Base-by-base conservation (phyloP, 805 yeast species). In the Saccharomycopsis capsularis region DNA sequence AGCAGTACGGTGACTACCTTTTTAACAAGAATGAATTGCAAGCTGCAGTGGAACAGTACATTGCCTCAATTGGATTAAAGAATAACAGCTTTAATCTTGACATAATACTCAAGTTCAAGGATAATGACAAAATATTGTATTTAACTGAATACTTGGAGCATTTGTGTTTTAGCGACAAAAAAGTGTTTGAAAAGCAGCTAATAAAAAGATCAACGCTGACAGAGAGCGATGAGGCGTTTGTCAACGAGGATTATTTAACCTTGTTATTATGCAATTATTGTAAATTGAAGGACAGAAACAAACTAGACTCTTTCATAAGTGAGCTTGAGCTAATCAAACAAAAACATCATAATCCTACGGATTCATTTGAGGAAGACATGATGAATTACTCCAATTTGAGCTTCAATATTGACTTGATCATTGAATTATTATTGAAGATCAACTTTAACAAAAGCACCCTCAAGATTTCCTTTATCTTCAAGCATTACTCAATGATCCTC, bases 1-100 rank as follows among this genome's bases (percentile, higher is more conserved):
- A 72, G 54, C 68, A 73, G 40, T 85, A 79, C 59, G 99, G 87
- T 4, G 90, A 87, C 54, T 76, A 70, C 59, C 70, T 87, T 1
- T 90, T 82, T 58, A 73, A 73, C 1, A 80, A 76, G 55, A 84
- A 77, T 34, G 83, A 82, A 41, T 75, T 68, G 38, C 77, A 76
- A 2, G 87, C 78, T 6, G 85, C 98, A 0, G 77, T 88, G 55
- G 71, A 74, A n/a, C 82, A 85, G 54, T 93, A 82, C 58, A 73
- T 84, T n/a, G 74, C 69, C 22, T 75, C 81, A 3, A 60, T 79
- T n/a, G 68, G 65, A 25, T 63, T 61, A 4, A 21, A 50, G 19
- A 51, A 42, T 32, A 43, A 48, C 19, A 44, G 40, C 43, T 40
- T 25, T 25, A 51, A 44, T 29, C 22, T 53, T 59, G 73, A 69